A percentile compares a stretch with the other conserved stretches of the same genome.
Conservation (phyloP, 768 basidiomycete genomes). For the Collybia nuda region DNA sequence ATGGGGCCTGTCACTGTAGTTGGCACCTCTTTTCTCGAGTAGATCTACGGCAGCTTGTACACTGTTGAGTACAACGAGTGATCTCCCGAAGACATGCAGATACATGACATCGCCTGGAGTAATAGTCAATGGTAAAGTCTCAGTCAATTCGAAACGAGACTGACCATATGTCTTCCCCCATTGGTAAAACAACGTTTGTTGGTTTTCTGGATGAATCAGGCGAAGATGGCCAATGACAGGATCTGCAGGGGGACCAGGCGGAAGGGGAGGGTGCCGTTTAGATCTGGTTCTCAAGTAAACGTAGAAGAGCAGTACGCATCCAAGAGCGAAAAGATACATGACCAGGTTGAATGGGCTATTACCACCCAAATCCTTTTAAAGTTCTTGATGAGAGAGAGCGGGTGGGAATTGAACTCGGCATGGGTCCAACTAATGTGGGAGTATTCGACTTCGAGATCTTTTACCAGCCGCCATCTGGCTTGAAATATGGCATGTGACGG, state of each 20-base stretch:
- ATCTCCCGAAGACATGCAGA: constrained; percentile 6
- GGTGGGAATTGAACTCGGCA: too few species aligned
- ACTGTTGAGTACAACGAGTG: constrained; percentile 15
- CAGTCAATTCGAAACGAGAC: not conserved
- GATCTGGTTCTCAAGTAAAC: too few species aligned
- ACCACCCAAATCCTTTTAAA: too few species aligned
- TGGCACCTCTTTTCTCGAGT: constrained; percentile 12
- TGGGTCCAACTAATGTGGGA: too few species aligned
- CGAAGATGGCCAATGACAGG: constrained; percentile 17
- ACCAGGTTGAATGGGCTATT: too few species aligned
- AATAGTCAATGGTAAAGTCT: not conserved
- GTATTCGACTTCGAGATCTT: too few species aligned
- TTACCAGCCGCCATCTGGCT: too few species aligned
- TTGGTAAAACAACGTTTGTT: constrained; percentile 11
- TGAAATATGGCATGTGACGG: too few species aligned
- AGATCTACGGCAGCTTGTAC: constrained; percentile 11
- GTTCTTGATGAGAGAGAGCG: too few species aligned
- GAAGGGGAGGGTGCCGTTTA: constrained; percentile 4
- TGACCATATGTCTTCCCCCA: constrained; percentile 16
- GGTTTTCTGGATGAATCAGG: constrained; percentile 4
- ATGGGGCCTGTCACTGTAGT: constrained; percentile 13
- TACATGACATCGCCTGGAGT: constrained; percentile 12
- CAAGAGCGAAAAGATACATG: too few species aligned
- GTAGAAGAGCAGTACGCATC: too few species aligned
- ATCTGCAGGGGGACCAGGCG: constrained; percentile 15